A percentile compares a stretch with the other conserved stretches of the same genome.
Conservation (phyloP, 1,284 basidiomycete genomes). For the Ganoderma meredithae region DNA sequence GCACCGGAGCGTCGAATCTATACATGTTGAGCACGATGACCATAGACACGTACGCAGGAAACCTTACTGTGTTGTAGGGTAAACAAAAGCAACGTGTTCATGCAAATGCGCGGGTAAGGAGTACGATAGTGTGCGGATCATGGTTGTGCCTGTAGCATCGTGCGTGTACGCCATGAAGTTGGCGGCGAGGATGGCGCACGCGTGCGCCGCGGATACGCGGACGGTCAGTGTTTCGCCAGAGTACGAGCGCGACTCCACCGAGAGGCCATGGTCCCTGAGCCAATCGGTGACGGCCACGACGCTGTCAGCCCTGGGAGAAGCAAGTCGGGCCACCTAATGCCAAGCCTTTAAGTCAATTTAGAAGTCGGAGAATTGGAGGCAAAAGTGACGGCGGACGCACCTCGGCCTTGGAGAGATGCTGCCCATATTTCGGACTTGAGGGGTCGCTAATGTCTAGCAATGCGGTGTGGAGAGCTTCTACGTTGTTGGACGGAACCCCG, state of each 20-base stretch:
- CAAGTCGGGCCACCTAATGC: not conserved
- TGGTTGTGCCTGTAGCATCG: conserved; percentile 39
- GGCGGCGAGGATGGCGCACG: conserved; percentile 46
- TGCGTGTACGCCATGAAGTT: conserved; percentile 48
- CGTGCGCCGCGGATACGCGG: conserved; percentile 39
- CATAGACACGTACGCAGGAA: not conserved
- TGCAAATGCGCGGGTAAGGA: conserved; percentile 46
- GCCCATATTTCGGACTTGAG: conserved; percentile 36
- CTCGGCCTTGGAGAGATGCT: conserved; percentile 40
- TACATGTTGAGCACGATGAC: not conserved
- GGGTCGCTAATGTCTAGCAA: conserved; percentile 42
- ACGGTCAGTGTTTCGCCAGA: conserved; percentile 36
- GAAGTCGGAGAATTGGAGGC: too few relatives aligned
- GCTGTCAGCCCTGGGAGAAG: conserved; percentile 43
- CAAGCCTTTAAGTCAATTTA: too few relatives aligned
- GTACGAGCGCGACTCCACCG: conserved; percentile 38
- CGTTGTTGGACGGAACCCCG: conserved; percentile 29
- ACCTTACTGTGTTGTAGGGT: conserved; percentile 44
- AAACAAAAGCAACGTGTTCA: conserved; percentile 46
- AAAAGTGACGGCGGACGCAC: too few relatives aligned
- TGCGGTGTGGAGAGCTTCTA: conserved; percentile 34
- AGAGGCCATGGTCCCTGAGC: conserved; percentile 45
- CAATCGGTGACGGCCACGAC: conserved; percentile 45
- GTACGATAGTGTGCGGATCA: conserved; percentile 48
- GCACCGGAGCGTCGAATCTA: not conserved